Base-by-base conservation (phyloP, 345 rosid species). In the Anacardium occidentale region DNA sequence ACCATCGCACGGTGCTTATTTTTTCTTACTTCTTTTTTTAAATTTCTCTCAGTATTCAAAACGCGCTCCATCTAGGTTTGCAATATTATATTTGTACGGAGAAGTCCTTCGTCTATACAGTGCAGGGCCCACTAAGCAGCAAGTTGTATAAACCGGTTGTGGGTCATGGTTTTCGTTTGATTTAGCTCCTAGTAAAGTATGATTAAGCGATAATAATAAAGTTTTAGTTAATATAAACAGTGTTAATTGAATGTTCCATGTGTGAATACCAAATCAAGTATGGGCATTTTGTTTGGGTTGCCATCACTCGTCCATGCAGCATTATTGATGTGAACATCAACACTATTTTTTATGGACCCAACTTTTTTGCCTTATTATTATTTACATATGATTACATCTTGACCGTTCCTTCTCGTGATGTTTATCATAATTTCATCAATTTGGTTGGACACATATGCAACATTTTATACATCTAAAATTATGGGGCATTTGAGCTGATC, bases 81-180 rank as follows among this genome's bases (percentile, higher is more conserved):
- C 22, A 42, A 29, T 65, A 34, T 20, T 52, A 22, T 18, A 2
- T 55, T 22, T 65, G 83, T 83, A 83, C 83, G 87, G 84, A 78
- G 9, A 14, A 68, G 74, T 62, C 78, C 32, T 29, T 1, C 1
- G 32, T 29, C 32, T 29, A 29, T 29, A 3, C 32, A 29, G 32
- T 29, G 32, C 32, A 29, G 1, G 32, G 32, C 32, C 32, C 32
- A 29, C 32, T n/a, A 29, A 29, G 32, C 3, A 3, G 32, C 32
- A 29, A 29, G 32, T 29, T 29, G 32, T 1, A 29, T 3, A 29
- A 29, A 29, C 32, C 1, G 32, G 32, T 29, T 29, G 32, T 29
- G 32, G 32, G 32, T 29, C 32, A 29, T 29, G n/a, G n/a, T n/a
- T n/a, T n/a, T n/a, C n/a, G n/a, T n/a, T n/a, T n/a, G n/a, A n/a